Evolutionary conservation across 495 filamentous ascomycete species (phyloP).

Genomic region (Trichocladium uniseriatum): DNA sequence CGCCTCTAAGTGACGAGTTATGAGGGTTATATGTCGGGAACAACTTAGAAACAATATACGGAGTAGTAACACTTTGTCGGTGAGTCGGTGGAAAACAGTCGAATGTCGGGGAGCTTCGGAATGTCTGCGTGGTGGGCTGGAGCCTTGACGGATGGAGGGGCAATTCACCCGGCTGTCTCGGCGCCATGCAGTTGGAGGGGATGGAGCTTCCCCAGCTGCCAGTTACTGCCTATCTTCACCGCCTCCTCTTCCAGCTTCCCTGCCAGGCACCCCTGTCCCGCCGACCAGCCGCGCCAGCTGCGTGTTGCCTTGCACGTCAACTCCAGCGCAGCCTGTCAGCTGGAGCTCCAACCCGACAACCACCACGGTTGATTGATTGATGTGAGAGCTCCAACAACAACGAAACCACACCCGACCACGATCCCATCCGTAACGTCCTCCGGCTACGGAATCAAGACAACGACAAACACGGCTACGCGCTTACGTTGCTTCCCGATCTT

Average conservation of each 20-base stretch:
- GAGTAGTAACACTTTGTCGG: background rate
- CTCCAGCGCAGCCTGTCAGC: conserved; percentile 12
- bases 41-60: too few relatives aligned
- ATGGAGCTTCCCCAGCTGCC: conserved; percentile 6
- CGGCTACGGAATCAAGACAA: background rate
- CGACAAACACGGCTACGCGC: background rate
- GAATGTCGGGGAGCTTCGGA: conserved; percentile 1
- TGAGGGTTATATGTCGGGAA: too few relatives aligned
- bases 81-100: background rate
- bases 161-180: background rate
- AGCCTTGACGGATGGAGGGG: conserved; percentile 12
- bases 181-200: too few relatives aligned
- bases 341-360: conserved; percentile 18
- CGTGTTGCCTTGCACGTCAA: conserved; percentile 32
- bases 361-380: background rate
- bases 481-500: background rate
- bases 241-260: conserved; percentile 8
- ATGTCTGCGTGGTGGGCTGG: background rate
- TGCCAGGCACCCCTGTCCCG: conserved; percentile 8
- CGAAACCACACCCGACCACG: conserved; percentile 3
- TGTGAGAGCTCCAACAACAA: conserved; percentile 10
- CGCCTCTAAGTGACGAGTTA: too few relatives aligned
- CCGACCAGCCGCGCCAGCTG: conserved; percentile 30
- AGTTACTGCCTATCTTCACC: conserved; percentile 18
- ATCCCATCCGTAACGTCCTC: background rate